Evolutionary conservation across 495 filamentous ascomycete species (phyloP), one percentile per base, ranked within the genome.

Genomic region (Talaromyces ruber): DNA sequence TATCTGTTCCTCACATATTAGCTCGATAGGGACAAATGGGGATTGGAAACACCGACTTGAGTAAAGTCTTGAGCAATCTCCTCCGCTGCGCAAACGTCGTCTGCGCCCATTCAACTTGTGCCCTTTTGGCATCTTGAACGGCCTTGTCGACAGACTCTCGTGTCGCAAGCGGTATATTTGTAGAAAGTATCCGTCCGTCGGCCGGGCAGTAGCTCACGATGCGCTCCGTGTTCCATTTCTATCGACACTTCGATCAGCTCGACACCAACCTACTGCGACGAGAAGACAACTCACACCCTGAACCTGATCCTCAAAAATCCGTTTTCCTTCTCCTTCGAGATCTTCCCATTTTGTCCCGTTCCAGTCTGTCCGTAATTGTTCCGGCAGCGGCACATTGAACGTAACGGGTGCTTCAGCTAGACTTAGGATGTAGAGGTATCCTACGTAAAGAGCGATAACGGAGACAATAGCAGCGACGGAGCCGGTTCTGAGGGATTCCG

Each of bases 141-240:
- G 88, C 90, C 43, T 84, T 79, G 67, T 98, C 90, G 70, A 98
- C 91, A 62, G 86, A 89, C 59, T 87, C 84, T 2, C 84, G 77
- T 1, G 88, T 93, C 12, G 86, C 83, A 14, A 94, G 92, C 68
- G 88, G 90, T 62, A 93, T 86, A 60, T 73, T 74, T 62, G 82
- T 78, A 51, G 92, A 93, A 26, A 98, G 84, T 56, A 90, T 83
- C 66, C 87, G 82, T 58, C 93, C 94, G 52, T 90, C 95, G 0
- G 93, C 93, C 2, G 94, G 94, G 58, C 86, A 88, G 71, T 97
- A 98, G 78, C 94, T 78, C 73, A 79, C 74, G 37, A 80, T 75
- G 59, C 75, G 64, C 6, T 77, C 63, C 25, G 72, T 63, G 57
- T 72, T 76, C 76, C 76, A 80, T 73, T 74, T 68, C 75, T 79